These are phyloP conservation scores for Kalmusia sp. DNA, from an alignment of 2,329 filamentous ascomycete genomes.

Conservation along the genomic window DNA sequence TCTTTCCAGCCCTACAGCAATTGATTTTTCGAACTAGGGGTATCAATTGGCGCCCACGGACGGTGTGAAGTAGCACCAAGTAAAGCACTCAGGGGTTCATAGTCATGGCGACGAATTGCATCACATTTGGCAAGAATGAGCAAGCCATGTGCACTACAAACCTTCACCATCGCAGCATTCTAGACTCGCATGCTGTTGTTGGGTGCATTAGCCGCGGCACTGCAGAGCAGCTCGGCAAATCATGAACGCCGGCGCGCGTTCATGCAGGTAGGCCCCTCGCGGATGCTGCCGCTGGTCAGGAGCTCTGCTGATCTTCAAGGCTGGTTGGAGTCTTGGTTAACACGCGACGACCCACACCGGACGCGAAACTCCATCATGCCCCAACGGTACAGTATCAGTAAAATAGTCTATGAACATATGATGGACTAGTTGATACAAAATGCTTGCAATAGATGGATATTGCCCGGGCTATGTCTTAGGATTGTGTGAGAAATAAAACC, in stretches of 20 bases:
- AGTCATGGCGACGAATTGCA: slow-evolving; percentile 2
- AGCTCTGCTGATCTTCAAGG: background rate
- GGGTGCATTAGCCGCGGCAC: slow-evolving; percentile 18
- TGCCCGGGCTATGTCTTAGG: too few relatives aligned
- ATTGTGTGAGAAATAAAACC: too few relatives aligned
- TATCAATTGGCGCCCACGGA: background rate
- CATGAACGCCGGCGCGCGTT: slow-evolving; percentile 6
- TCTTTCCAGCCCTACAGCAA: background rate
- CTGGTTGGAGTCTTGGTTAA: background rate
- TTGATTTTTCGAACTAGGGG: background rate
- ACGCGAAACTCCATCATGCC: too few relatives aligned
- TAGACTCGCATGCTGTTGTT: slow-evolving; percentile 5
- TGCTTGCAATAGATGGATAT: too few relatives aligned
- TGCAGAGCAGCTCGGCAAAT: slow-evolving; percentile 13
- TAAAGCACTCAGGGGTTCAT: background rate
- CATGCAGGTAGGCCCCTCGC: slow-evolving; percentile 1
- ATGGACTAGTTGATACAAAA: too few relatives aligned
- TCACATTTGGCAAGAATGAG: background rate
- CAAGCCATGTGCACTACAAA: slow-evolving; percentile 15
- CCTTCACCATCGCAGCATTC: slow-evolving; percentile 1
- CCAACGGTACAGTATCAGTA: too few relatives aligned
- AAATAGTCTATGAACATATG: too few relatives aligned
- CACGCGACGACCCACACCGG: background rate
- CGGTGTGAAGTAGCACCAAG: background rate
- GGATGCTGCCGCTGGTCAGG: slow-evolving; percentile 4